Evolutionary conservation across 108 stramenopile species (phyloP).

Genomic region (Cyclotella sp.): DNA sequence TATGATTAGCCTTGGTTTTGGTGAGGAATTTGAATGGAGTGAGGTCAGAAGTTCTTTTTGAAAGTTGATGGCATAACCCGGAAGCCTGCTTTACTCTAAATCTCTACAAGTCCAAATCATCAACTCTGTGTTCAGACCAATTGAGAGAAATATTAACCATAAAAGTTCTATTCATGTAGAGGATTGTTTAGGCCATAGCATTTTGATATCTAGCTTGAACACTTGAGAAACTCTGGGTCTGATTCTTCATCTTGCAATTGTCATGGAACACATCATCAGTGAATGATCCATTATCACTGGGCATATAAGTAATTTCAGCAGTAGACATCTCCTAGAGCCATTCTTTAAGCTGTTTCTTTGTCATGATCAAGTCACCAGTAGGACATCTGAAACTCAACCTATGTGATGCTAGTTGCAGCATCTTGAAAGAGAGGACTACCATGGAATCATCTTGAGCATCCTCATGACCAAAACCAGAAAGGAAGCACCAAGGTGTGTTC

Average conservation of each 20-base stretch:
- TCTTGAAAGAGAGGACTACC: too few relatives aligned
- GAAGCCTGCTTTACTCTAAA: conserved; percentile 53
- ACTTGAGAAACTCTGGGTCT: too few relatives aligned
- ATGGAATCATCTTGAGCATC: neutral
- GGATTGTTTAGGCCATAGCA: neutral
- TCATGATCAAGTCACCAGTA: conserved; percentile 39
- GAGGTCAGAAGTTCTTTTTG: neutral
- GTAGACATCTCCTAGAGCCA: conserved; percentile 30
- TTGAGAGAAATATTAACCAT: conserved; percentile 45
- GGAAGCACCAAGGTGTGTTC: conserved; percentile 32
- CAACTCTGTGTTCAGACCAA: conserved; percentile 32
- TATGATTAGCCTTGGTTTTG: conserved; percentile 3
- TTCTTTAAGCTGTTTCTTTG: conserved; percentile 18
- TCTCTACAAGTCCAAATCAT: conserved; percentile 40
- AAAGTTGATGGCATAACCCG: conserved; percentile 41
- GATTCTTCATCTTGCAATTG: neutral
- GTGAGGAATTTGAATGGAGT: too few relatives aligned
- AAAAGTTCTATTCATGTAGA: conserved; percentile 35
- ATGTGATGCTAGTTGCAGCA: too few relatives aligned
- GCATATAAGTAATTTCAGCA: conserved; percentile 33
- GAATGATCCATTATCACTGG: conserved; percentile 45
- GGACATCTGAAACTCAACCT: conserved; percentile 30
- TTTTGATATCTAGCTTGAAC: neutral
- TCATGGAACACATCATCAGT: conserved; percentile 13
- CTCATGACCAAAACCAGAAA: conserved; percentile 40